These are phyloP conservation scores for Stemphylium vesicarium DNA, from an alignment of 2,329 filamentous ascomycete genomes.

Conservation along the genomic window DNA sequence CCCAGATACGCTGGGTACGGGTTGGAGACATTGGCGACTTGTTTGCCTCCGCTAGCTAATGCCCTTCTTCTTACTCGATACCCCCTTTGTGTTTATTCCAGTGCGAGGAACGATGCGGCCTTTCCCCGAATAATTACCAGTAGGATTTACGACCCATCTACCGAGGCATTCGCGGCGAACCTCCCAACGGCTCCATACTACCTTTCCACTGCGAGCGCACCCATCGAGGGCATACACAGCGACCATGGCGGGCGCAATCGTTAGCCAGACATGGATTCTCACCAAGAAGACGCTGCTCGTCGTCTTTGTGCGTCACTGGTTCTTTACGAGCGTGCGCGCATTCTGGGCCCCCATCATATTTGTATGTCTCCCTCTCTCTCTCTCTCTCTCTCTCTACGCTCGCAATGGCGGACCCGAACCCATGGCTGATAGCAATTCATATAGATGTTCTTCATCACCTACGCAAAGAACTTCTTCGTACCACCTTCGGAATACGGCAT, in stretches of 20 bases:
- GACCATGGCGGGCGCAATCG: conserved; percentile 44
- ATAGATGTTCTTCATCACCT: conserved; percentile 61
- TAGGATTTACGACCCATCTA: background rate
- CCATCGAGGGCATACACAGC: conserved; percentile 18
- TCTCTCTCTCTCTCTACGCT: background rate
- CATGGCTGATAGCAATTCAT: conserved; percentile 14
- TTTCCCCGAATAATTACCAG: background rate
- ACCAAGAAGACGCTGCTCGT: conserved; percentile 64
- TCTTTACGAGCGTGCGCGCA: conserved; percentile 61
- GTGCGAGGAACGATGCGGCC: conserved; percentile 10
- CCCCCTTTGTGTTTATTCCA: background rate
- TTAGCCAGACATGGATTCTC: conserved; percentile 62
- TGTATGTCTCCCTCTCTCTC: conserved; percentile 30
- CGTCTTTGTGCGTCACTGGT: conserved; percentile 60
- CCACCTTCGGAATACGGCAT: conserved; percentile 79
- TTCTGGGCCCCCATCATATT: conserved; percentile 64
- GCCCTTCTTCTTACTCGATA: conserved; percentile 4
- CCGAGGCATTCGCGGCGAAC: background rate
- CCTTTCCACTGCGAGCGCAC: conserved; percentile 11
- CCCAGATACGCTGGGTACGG: conserved; percentile 16
- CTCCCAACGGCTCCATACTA: background rate
- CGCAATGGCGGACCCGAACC: background rate
- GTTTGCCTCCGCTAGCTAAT: conserved; percentile 11
- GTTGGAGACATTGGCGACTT: conserved; percentile 7
- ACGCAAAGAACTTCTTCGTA: conserved; percentile 82